phyloP scores from a whole-genome alignment of 495 filamentous ascomycete species.

The Cercophora newfieldiana region DNA sequence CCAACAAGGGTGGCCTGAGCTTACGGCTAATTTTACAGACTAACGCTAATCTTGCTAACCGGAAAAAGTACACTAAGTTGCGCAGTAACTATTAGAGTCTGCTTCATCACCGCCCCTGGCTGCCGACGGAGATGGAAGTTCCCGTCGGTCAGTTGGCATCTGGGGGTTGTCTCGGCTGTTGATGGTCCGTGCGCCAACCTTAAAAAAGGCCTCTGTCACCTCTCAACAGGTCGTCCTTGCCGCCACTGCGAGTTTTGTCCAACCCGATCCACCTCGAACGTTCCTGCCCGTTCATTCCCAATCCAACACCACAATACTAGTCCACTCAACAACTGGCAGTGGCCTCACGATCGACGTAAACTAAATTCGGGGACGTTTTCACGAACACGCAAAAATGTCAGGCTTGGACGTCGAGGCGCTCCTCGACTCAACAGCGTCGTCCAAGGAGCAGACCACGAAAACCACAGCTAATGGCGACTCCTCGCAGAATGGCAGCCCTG shows the following conservation, averaged over 20 bases:
- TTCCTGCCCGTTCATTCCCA: neutral
- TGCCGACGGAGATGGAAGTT: too few relatives aligned
- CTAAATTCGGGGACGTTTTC: neutral
- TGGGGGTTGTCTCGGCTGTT: too few relatives aligned
- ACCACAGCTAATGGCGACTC: conserved; percentile 42
- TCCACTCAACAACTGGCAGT: neutral
- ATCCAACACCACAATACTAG: neutral
- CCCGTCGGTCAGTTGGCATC: too few relatives aligned
- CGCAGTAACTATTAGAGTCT: too few relatives aligned
- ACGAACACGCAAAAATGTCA: conserved; percentile 60
- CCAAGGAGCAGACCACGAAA: conserved; percentile 46
- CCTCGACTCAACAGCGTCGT: conserved; percentile 80
- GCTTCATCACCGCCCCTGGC: too few relatives aligned
- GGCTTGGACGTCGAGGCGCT: conserved; percentile 92
- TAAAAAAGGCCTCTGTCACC: neutral
- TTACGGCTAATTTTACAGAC: too few relatives aligned
- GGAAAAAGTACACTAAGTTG: too few relatives aligned
- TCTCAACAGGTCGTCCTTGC: neutral
- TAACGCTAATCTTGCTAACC: too few relatives aligned
- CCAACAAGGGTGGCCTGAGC: too few relatives aligned
- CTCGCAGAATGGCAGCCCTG: conserved; percentile 55
- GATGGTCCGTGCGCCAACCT: neutral
- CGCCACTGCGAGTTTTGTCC: neutral
- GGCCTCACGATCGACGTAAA: neutral
- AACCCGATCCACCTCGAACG: neutral